A percentile compares a stretch with the other conserved stretches of the same genome.
Conservation (phyloP, 352 stramenopile species). For the Pythium diclinum region DNA sequence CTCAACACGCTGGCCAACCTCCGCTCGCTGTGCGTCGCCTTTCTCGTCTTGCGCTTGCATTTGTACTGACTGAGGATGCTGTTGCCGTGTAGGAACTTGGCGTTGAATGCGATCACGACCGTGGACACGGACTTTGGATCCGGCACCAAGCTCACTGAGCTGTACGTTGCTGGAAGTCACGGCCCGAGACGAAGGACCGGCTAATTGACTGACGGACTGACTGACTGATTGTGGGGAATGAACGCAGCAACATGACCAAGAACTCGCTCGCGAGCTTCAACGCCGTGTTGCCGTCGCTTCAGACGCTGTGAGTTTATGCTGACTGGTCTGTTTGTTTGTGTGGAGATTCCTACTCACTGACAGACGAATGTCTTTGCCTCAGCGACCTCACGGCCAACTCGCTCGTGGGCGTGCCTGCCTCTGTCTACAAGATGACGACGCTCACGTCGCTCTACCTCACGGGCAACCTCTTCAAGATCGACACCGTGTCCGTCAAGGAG, state of each 20-base stretch:
- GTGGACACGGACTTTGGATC: constrained; percentile 35
- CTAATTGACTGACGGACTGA: background rate
- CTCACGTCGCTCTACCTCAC: constrained; percentile 48
- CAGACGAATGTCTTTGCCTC: background rate
- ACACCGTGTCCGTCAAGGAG: constrained; percentile 43
- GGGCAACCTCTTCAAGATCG: constrained; percentile 55
- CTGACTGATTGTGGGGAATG: background rate
- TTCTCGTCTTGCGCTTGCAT: background rate
- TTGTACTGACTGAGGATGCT: background rate
- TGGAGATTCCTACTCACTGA: background rate
- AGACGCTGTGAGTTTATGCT: constrained; percentile 37
- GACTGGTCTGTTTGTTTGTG: constrained; percentile 3
- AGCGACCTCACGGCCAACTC: constrained; percentile 59
- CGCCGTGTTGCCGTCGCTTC: constrained; percentile 33
- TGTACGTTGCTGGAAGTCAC: constrained; percentile 34
- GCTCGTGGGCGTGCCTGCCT: constrained; percentile 40
- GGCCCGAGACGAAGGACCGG: no score
- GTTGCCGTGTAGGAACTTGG: constrained; percentile 41
- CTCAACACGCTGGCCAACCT: constrained; percentile 39
- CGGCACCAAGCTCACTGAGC: constrained; percentile 28
- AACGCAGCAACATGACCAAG: constrained; percentile 46
- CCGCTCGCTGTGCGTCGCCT: constrained; percentile 38
- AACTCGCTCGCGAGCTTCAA: constrained; percentile 44
- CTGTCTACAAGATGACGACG: constrained; percentile 44
- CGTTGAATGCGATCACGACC: constrained; percentile 37